Base-by-base conservation (phyloP, 805 yeast genomes). In the Myxozyma neglecta region DNA sequence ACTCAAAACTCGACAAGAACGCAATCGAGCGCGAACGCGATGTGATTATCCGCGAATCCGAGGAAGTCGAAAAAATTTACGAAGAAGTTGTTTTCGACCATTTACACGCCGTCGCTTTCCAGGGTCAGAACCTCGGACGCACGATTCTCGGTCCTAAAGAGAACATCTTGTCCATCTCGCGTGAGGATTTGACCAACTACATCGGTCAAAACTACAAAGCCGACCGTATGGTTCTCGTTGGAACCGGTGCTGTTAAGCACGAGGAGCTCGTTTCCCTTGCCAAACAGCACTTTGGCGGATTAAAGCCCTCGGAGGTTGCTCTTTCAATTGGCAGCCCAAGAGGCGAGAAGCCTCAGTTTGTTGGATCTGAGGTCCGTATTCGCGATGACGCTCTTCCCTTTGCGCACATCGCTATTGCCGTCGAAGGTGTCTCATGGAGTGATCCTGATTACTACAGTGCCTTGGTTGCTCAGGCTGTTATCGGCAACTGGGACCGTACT, bases 361-460 rank as follows among this genome's bases (percentile, higher is more conserved):
- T 85, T 65, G 93, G 96, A 48, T 93, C 91, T 60, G 97, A 94
- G 75, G 85, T 88, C 61, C 86, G 91, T 70, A 82, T 91, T 60
- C 86, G 87, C 69, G 97, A 94, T 69, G 84, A 84, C 65, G 79
- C 94, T 1, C 77, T 94, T 70, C 97, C 97, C 37, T 85, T 85
- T 7, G 91, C 97, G 1, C 96, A 94, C 76, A 84, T 92, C 58
- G 99, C 97, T 4, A 77, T 94, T 56, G 94, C 97, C 11, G 87
- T 94, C n/a, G 98, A 94, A 79, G 98, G 99, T 70, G 97, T 92
- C 29, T 87, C 97, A 43, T 94, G 99, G 99, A 87, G 89, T 42
- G 90, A 94, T 1, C 90, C 96, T 10, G 97, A 94, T 74, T 94
- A 92, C 77, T 92, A 91, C 79, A 88, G 96, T 18, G 97, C 97